These are phyloP conservation scores for Iris pallida DNA, from an alignment of 116 monocot species.

Conservation along the genomic window DNA sequence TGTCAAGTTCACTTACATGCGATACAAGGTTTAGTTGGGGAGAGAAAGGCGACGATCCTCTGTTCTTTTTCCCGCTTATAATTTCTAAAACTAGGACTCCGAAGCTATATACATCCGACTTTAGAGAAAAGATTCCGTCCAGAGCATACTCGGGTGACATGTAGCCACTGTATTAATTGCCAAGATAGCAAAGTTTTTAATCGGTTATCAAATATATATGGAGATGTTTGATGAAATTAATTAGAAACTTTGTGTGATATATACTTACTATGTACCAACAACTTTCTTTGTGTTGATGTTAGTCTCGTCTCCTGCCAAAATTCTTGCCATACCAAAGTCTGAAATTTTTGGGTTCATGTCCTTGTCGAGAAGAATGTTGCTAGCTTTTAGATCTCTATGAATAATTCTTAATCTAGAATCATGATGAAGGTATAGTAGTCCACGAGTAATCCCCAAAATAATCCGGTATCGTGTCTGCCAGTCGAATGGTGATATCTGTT, in stretches of 20 bases:
- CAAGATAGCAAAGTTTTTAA: neutral
- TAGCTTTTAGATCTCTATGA: slow-evolving; percentile 13
- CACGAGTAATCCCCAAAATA: slow-evolving; percentile 6
- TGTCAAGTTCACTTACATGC: slow-evolving; percentile 12
- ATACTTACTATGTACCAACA: slow-evolving; percentile 12
- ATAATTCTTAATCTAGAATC: slow-evolving; percentile 4
- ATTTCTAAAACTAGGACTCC: slow-evolving; percentile 27
- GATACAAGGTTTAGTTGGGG: slow-evolving; percentile 22
- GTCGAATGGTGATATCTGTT: neutral
- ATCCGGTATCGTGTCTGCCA: slow-evolving; percentile 1
- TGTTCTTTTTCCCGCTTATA: slow-evolving; percentile 21
- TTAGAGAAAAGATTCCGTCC: slow-evolving; percentile 23
- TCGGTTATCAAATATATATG: neutral
- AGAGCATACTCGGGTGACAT: slow-evolving; percentile 32
- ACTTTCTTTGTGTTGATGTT: slow-evolving; percentile 1
- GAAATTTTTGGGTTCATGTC: slow-evolving; percentile 13
- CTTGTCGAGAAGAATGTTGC: slow-evolving; percentile 9
- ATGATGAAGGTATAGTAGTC: slow-evolving; percentile 8
- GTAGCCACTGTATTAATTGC: slow-evolving; percentile 12
- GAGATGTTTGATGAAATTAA: too few relatives aligned
- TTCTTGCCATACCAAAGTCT: slow-evolving; percentile 14
- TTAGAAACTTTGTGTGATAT: too few relatives aligned
- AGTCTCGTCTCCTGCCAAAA: neutral
- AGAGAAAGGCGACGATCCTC: neutral
- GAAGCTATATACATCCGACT: slow-evolving; percentile 29